phyloP scores from a whole-genome alignment of 306 rosid genomes.

The Argentina anserina region DNA sequence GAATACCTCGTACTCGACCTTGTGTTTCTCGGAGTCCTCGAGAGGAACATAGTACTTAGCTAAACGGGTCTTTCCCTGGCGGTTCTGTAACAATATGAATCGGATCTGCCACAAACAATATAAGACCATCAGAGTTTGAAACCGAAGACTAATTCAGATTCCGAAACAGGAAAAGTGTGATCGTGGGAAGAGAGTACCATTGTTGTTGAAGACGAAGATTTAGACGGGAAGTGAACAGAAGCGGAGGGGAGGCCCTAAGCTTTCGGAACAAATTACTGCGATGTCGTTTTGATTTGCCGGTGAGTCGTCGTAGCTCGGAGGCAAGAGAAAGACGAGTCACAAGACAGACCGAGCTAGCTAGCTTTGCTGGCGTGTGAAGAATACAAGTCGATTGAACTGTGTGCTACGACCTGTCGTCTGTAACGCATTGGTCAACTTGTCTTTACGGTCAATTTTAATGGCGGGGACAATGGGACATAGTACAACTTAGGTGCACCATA shows the following conservation, averaged over 20 bases:
- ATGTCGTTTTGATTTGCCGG: background rate
- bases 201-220: conserved; percentile 5
- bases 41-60: conserved; percentile 96
- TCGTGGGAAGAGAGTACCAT: conserved; percentile 5
- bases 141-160: background rate
- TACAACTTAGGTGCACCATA: background rate
- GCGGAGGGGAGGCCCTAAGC: background rate
- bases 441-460: background rate
- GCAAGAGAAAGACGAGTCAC: background rate
- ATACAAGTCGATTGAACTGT: background rate
- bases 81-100: conserved; percentile 84
- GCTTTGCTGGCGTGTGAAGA: background rate
- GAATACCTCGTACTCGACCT: conserved; percentile 94
- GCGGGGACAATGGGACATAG: background rate
- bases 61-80: conserved; percentile 90
- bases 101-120: conserved; percentile 66
- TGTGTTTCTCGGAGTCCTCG: conserved; percentile 96
- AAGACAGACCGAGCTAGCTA: background rate
- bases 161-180: background rate
- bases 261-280: background rate
- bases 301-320: background rate
- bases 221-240: background rate
- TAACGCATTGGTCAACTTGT: background rate
- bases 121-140: background rate
- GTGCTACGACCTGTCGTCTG: background rate